Percentiles rank a stretch among this genome's conserved stretches.
phyloP scores from a whole-genome alignment of 305 asterid genomes.

The Fraxinus velutina region DNA sequence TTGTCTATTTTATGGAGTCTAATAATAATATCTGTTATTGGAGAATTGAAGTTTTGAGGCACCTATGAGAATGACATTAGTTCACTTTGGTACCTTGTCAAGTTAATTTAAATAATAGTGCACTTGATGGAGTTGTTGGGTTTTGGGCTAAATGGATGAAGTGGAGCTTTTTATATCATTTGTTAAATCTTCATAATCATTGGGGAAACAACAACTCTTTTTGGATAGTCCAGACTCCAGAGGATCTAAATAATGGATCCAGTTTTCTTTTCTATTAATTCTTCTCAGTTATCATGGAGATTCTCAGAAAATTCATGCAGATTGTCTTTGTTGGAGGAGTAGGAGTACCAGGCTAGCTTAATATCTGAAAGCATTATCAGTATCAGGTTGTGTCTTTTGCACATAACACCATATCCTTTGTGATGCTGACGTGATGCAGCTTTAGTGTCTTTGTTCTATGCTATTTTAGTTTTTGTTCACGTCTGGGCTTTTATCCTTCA shows the following conservation, averaged over 20 bases:
- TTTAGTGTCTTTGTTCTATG: background rate
- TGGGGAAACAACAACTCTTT: background rate
- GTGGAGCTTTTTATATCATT: background rate
- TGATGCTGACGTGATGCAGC: background rate
- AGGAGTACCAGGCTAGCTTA: background rate
- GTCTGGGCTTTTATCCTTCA: background rate
- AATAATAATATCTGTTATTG: background rate
- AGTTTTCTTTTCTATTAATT: background rate
- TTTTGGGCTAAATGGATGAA: background rate
- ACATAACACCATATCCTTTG: background rate
- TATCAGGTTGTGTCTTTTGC: background rate
- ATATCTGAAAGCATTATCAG: background rate
- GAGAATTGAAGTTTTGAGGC: background rate
- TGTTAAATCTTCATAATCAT: background rate
- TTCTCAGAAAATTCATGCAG: background rate
- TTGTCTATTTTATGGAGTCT: background rate
- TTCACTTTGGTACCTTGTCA: background rate
- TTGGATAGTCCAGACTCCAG: background rate
- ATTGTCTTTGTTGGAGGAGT: background rate
- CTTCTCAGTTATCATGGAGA: background rate
- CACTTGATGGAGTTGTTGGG: background rate
- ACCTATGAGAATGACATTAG: background rate
- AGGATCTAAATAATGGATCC: background rate
- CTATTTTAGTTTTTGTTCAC: background rate
- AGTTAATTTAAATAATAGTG: background rate